Base-by-base conservation (phyloP, 163 green algal genomes). In the Chloroidium sp. region DNA sequence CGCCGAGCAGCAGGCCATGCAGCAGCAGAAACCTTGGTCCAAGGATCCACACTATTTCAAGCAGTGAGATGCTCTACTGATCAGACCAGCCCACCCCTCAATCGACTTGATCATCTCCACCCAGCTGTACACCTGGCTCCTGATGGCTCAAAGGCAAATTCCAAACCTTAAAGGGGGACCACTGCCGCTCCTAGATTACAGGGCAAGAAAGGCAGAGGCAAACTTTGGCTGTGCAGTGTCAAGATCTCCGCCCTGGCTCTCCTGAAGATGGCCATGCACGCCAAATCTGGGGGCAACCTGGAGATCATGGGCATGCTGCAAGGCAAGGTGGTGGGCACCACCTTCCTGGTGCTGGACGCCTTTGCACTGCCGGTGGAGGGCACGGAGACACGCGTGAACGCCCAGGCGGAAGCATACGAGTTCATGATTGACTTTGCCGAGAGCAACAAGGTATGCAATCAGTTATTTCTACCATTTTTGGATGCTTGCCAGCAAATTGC, bases 361-460 rank as follows among this genome's bases (percentile, higher is more conserved):
- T 98, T 98, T 90, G 92, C 95, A 2, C 91, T 99, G 80, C 96
- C 96, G 3, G 96, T 99, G 79, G 96, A 98, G 87, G 96, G 96
- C 76, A 99, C 95, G 2, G 95, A 98, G 86, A 99, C 95, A 10
- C 85, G 96, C 0, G 95, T 98, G 14, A 98, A 98, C 84, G 95
- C 95, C 1, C 87, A 92, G 77, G 86, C 90, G n/a, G 93, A 98
- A 83, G 95, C 94, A 0, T 95, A 98, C 82, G 95, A 99, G 83
- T 98, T 97, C 88, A 97, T 99, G 89, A 89, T 98, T 4, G 90
- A 96, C 76, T 98, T 95, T 82, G 80, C 89, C 67, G 90, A 95
- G 76, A 94, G 90, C 1, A 91, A 81, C 76, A 93, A 96, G 90
- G 90, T 92, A 36, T 36, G 36, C 36, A 36, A 36, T 36, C 36